phyloP scores from a whole-genome alignment of 257 asterid species.

The Solanum stenotomum region DNA sequence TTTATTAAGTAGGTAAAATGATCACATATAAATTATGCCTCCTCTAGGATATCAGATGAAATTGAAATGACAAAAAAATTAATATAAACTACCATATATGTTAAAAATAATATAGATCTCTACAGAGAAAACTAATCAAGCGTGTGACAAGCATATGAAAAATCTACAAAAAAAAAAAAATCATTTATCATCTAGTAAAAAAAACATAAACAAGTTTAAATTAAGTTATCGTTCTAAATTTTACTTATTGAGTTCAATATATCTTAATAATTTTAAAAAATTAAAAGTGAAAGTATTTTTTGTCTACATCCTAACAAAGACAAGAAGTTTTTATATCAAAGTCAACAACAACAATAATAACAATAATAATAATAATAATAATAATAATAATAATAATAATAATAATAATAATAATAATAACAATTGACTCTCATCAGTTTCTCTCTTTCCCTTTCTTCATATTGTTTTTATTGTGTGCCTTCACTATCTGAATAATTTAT shows the following conservation, averaged over 20 bases:
- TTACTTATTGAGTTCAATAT: neutral
- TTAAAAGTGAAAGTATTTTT: too few relatives aligned
- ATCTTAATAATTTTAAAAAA: too few relatives aligned
- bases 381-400: too few relatives aligned
- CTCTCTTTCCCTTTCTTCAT: neutral
- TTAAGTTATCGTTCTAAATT: too few relatives aligned
- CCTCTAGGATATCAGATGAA: neutral
- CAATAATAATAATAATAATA: too few relatives aligned
- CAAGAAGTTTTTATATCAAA: too few relatives aligned
- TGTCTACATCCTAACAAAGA: too few relatives aligned
- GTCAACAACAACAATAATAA: too few relatives aligned
- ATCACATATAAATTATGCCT: neutral
- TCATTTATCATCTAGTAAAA: neutral
- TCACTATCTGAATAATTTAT: neutral
- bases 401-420: too few relatives aligned
- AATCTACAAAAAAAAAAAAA: neutral
- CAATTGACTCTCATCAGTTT: neutral
- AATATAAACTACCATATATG: neutral
- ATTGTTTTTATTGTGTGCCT: neutral
- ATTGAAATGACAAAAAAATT: neutral
- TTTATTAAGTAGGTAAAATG: neutral
- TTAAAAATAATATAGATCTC: neutral
- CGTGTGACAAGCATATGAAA: neutral
- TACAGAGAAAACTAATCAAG: neutral
- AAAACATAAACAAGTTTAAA: neutral